Conservation (phyloP, 495 filamentous ascomycete species). For the Talaromyces ruber region DNA sequence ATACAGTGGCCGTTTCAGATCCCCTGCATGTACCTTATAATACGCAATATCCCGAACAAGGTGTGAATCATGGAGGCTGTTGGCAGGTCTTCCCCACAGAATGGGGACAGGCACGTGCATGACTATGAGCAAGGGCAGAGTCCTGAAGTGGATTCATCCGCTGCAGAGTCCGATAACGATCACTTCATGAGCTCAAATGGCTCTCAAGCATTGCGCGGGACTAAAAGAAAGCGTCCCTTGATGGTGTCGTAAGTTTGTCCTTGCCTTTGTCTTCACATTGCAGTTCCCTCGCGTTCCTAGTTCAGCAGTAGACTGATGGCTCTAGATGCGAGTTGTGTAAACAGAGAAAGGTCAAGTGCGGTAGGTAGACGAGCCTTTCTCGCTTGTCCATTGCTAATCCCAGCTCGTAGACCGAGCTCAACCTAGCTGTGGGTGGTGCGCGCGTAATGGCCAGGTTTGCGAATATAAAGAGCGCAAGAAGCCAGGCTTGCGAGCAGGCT, state of each 20-base stretch:
- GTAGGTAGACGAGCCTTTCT: slow-evolving; percentile 16
- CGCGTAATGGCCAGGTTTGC: slow-evolving; percentile 65
- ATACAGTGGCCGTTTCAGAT: not conserved
- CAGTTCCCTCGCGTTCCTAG: not conserved
- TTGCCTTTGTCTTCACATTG: not conserved
- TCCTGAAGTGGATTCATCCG: slow-evolving; percentile 29
- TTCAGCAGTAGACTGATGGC: slow-evolving; percentile 13
- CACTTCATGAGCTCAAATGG: slow-evolving; percentile 19
- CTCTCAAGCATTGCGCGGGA: slow-evolving; percentile 16
- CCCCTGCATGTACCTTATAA: not conserved
- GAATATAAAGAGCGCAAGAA: slow-evolving; percentile 85
- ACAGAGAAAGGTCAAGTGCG: slow-evolving; percentile 78
- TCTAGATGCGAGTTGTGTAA: slow-evolving; percentile 72
- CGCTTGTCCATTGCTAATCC: not conserved
- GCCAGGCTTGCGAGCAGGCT: slow-evolving; percentile 74
- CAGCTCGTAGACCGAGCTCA: slow-evolving; percentile 53
- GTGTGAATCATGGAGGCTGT: not conserved
- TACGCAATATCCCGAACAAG: not conserved
- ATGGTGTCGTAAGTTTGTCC: slow-evolving; percentile 32
- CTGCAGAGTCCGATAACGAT: slow-evolving; percentile 29
- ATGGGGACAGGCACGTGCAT: not conserved
- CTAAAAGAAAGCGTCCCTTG: slow-evolving; percentile 38
- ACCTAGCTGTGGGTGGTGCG: slow-evolving; percentile 83
- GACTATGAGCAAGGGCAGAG: slow-evolving; percentile 16
- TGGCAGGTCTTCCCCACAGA: not conserved